Conservation (phyloP, 192 early-diverging fungal genomes). For the Martensiomyces pterosporus region DNA sequence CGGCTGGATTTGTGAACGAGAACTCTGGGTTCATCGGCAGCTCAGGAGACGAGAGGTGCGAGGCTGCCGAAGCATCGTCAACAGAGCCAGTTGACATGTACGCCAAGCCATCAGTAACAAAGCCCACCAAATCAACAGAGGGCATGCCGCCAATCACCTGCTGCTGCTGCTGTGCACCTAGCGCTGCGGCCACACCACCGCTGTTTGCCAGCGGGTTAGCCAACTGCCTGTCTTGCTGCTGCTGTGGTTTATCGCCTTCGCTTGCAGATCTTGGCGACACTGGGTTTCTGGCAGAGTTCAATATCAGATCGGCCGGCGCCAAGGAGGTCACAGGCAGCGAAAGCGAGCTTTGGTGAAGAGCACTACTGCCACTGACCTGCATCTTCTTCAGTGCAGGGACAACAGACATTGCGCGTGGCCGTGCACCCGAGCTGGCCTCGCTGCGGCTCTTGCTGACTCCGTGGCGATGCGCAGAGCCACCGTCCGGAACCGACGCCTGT, state of each 20-base stretch:
- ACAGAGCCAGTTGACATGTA: slow-evolving; percentile 19
- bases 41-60: not conserved
- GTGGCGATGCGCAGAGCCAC: too few species aligned
- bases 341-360: not conserved
- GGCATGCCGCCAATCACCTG: too few species aligned
- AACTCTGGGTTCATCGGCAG: not conserved
- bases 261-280: too few species aligned
- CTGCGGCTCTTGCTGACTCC: slow-evolving; percentile 6
- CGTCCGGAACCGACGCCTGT: slow-evolving; percentile 12
- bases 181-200: too few species aligned
- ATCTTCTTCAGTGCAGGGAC: slow-evolving; percentile 17
- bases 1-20: not conserved
- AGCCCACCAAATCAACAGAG: not conserved
- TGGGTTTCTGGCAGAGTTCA: not conserved
- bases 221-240: not conserved
- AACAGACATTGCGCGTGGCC: slow-evolving; percentile 35
- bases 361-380: not conserved
- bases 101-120: slow-evolving; percentile 17
- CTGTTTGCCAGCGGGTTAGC: not conserved
- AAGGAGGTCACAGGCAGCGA: slow-evolving; percentile 1
- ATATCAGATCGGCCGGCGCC: slow-evolving; percentile 35
- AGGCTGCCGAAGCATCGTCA: not conserved
- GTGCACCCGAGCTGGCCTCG: not conserved
- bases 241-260: too few species aligned
- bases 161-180: too few species aligned